phyloP scores from a whole-genome alignment of 257 asterid genomes.

The Salvia hispanica region DNA sequence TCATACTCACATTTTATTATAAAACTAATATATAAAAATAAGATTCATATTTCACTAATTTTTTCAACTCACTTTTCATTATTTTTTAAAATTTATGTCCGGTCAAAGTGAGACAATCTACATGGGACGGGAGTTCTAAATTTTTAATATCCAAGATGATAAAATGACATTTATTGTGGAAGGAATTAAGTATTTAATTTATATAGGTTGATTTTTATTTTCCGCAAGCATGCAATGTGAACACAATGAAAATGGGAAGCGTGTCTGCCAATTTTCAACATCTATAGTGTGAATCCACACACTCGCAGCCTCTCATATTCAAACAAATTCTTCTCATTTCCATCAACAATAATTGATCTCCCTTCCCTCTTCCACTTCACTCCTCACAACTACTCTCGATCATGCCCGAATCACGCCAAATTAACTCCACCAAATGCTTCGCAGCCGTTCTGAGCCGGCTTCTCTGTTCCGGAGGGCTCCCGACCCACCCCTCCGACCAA shows the following conservation, averaged over 20 bases:
- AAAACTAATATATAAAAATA: no score
- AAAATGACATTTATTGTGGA: no score
- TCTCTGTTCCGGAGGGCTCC: conserved; percentile 49
- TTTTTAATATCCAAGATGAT: no score
- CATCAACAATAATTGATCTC: conserved; percentile 25
- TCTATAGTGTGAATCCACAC: conserved; percentile 29
- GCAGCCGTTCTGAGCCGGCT: conserved; percentile 39
- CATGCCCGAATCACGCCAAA: conserved; percentile 33
- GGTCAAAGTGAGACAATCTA: no score
- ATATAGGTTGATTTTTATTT: no score
- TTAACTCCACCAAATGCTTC: conserved; percentile 35
- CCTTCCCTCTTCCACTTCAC: background rate
- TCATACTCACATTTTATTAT: no score
- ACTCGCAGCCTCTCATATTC: background rate
- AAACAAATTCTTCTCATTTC: conserved; percentile 19
- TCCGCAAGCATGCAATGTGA: background rate
- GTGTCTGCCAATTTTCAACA: conserved; percentile 4
- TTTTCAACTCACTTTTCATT: no score
- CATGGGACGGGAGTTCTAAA: no score
- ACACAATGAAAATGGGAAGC: background rate
- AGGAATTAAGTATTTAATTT: no score
- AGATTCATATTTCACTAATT: no score
- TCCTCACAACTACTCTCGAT: background rate
- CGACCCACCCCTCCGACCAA: conserved; percentile 57
- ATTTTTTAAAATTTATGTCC: no score